Evolutionary conservation across 768 basidiomycete species (phyloP).

Genomic region (Scleroderma bovista): DNA sequence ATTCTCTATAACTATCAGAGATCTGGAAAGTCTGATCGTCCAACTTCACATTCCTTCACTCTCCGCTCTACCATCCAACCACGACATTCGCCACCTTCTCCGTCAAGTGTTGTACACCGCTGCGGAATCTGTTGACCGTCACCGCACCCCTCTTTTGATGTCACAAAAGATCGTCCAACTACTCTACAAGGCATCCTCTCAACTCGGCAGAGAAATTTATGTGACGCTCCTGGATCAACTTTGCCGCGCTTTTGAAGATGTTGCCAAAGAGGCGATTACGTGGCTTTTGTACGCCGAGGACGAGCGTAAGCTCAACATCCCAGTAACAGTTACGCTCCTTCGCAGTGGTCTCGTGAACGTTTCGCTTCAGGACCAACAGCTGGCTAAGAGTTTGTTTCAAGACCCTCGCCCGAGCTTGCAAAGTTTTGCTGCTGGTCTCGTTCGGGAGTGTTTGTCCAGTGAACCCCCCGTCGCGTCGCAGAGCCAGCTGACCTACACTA

Average conservation of each 20-base stretch:
- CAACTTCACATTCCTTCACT: conserved; percentile 73
- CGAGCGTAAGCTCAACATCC: conserved; percentile 96
- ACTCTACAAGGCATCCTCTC: conserved; percentile 81
- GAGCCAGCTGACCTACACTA: conserved; percentile 69
- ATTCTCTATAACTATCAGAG: conserved; percentile 50
- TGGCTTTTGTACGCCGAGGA: conserved; percentile 98
- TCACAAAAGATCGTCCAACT: conserved; percentile 97
- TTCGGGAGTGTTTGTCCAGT: conserved; percentile 79
- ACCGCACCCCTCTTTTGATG: conserved; percentile 84
- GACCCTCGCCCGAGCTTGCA: conserved; percentile 75
- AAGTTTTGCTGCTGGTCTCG: conserved; percentile 75
- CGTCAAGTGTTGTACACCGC: conserved; percentile 80
- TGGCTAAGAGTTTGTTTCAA: conserved; percentile 78
- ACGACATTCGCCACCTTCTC: conserved; percentile 81
- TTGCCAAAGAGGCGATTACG: conserved; percentile 92
- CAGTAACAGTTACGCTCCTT: conserved; percentile 86
- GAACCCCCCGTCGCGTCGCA: conserved; percentile 80
- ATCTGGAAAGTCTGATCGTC: conserved; percentile 75
- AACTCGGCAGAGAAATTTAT: conserved; percentile 90
- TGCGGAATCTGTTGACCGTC: conserved; percentile 70
- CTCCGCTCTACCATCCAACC: conserved; percentile 68
- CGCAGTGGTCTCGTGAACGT: conserved; percentile 77
- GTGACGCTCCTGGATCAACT: conserved; percentile 84
- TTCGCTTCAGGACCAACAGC: conserved; percentile 78
- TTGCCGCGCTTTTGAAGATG: conserved; percentile 85